Conservation (phyloP, 2,329 filamentous ascomycete species). For the Acrocalymma vagum region DNA sequence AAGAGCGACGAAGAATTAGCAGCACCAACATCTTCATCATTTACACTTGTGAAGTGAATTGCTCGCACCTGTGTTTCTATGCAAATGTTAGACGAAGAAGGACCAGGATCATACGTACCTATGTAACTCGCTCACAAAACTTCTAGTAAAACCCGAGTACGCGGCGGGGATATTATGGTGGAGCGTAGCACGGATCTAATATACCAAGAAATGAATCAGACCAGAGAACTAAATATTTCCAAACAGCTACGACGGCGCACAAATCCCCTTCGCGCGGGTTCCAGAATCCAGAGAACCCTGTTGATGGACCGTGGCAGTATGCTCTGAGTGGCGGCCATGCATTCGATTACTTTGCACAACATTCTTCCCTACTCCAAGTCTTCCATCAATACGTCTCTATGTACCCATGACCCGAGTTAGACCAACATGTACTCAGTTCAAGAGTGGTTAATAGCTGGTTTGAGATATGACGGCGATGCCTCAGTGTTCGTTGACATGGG, state of each 20-base stretch:
- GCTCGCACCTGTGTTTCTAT: constrained; percentile 11
- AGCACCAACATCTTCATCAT: constrained; percentile 9
- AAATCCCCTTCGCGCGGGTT: constrained; percentile 19
- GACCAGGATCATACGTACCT: constrained; percentile 4
- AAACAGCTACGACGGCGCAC: too few species aligned
- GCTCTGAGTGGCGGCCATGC: constrained; percentile 23
- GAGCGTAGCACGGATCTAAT: constrained; percentile 32
- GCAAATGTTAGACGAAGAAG: constrained; percentile 10
- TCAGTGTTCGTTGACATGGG: constrained; percentile 34
- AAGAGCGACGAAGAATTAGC: constrained; percentile 12
- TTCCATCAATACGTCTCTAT: not conserved
- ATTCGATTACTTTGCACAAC: not conserved
- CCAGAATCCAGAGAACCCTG: constrained; percentile 19
- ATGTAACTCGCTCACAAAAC: constrained; percentile 6
- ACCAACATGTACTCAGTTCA: constrained; percentile 26
- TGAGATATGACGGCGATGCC: constrained; percentile 7
- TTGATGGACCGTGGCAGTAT: constrained; percentile 33
- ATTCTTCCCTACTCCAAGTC: not conserved
- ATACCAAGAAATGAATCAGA: too few species aligned
- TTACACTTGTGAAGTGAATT: constrained; percentile 12
- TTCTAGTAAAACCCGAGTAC: constrained; percentile 11
- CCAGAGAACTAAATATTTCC: too few species aligned
- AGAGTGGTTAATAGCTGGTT: constrained; percentile 28
- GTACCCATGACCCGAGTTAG: not conserved
- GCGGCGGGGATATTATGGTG: constrained; percentile 11